These are phyloP conservation scores for Cryptococcus maquisensis DNA, from an alignment of 1,284 basidiomycete genomes.

Conservation along the genomic window DNA sequence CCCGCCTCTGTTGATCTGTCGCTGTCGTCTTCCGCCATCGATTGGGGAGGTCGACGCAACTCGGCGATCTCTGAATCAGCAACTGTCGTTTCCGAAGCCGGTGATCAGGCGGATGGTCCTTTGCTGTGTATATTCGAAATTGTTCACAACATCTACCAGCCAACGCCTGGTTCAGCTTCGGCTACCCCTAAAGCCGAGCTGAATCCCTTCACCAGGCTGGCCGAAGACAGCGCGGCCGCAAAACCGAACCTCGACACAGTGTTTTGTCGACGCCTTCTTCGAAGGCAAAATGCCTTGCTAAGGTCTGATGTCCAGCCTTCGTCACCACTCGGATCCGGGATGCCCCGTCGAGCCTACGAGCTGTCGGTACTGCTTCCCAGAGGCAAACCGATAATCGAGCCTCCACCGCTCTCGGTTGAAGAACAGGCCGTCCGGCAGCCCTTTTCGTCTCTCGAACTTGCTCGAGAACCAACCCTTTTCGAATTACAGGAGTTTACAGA, in stretches of 20 bases:
- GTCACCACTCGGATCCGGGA: slow-evolving; percentile 29
- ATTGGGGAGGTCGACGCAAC: slow-evolving; percentile 4
- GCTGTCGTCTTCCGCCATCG: slow-evolving; percentile 22
- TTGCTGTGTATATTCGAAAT: slow-evolving; percentile 60
- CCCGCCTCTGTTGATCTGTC: slow-evolving; percentile 34
- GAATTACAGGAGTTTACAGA: slow-evolving; percentile 75
- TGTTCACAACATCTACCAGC: slow-evolving; percentile 43
- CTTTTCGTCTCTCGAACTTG: slow-evolving; percentile 53
- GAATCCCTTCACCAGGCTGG: slow-evolving; percentile 36
- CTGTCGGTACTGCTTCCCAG: slow-evolving; percentile 45
- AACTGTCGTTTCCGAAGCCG: slow-evolving; percentile 13
- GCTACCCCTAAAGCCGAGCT: slow-evolving; percentile 42
- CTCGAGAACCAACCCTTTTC: slow-evolving; percentile 67
- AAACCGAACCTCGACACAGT: slow-evolving; percentile 60
- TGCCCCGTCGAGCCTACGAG: slow-evolving; percentile 43
- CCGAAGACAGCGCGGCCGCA: slow-evolving; percentile 35
- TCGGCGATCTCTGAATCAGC: slow-evolving; percentile 15
- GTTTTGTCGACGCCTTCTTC: slow-evolving; percentile 63
- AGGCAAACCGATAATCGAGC: slow-evolving; percentile 43
- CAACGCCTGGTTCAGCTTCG: slow-evolving; percentile 22
- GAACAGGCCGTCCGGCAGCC: slow-evolving; percentile 55
- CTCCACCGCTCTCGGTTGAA: slow-evolving; percentile 43
- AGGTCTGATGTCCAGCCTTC: slow-evolving; percentile 39
- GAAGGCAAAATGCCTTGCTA: slow-evolving; percentile 62
- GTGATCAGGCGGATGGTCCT: slow-evolving; percentile 19